These are phyloP conservation scores for Tetraselmis chui DNA, from an alignment of 139 green algal species.

Conservation along the genomic window DNA sequence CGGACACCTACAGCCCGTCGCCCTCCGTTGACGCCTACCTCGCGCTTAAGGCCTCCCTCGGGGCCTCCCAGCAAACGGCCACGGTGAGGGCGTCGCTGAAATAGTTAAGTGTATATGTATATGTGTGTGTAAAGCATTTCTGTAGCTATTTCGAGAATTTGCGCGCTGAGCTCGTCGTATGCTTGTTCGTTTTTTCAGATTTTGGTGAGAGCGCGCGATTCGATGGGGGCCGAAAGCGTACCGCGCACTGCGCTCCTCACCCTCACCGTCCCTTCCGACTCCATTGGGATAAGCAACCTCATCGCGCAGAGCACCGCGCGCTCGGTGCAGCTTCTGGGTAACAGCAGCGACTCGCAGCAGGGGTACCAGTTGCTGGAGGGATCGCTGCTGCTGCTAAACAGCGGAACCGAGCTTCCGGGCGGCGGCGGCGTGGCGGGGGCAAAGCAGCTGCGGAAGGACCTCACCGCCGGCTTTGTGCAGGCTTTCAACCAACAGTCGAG, in stretches of 20 bases:
- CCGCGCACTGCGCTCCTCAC: background rate
- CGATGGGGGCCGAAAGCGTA: background rate
- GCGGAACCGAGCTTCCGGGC: background rate
- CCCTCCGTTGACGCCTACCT: background rate
- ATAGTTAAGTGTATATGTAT: background rate
- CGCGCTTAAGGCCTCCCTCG: background rate
- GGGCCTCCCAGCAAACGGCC: background rate
- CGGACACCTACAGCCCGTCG: background rate
- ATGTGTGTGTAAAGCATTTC: background rate
- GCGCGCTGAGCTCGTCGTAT: too few relatives aligned
- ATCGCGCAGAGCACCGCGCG: background rate
- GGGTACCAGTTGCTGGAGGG: background rate
- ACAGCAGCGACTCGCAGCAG: background rate
- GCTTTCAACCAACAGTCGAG: background rate
- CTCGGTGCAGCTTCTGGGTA: background rate
- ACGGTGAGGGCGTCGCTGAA: background rate
- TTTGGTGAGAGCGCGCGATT: background rate
- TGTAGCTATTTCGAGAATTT: too few relatives aligned
- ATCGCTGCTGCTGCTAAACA: background rate
- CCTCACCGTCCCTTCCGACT: background rate
- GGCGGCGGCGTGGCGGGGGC: background rate
- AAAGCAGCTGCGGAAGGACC: background rate
- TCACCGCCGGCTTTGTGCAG: background rate
- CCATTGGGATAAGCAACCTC: background rate
- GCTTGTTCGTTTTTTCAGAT: background rate